phyloP scores from a whole-genome alignment of 768 basidiomycete genomes.

The Trametes cinnabarina region DNA sequence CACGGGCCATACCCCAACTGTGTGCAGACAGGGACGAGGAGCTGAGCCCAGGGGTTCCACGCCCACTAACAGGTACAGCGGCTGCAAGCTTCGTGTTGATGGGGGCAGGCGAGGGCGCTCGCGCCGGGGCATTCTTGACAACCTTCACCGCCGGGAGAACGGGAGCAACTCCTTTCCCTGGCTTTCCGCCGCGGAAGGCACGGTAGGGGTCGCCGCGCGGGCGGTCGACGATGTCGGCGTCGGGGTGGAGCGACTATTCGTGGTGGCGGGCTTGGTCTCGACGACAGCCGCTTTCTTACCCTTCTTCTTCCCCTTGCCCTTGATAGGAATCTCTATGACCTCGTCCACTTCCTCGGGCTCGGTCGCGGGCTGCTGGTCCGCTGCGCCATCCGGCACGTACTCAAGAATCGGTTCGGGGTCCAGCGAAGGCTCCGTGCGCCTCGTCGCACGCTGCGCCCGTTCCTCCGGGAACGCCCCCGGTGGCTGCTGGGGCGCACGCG shows the following conservation, averaged over 20 bases:
- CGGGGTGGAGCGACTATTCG: slow-evolving; percentile 10
- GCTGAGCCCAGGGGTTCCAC: not conserved
- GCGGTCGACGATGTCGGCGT: slow-evolving; percentile 1
- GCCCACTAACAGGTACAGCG: not conserved
- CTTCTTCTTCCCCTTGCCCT: slow-evolving; percentile 15
- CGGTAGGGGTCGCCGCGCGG: not conserved
- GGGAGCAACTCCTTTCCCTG: slow-evolving; percentile 3
- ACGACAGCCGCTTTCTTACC: slow-evolving; percentile 11
- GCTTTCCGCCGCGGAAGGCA: not conserved
- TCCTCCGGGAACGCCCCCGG: slow-evolving; percentile 19
- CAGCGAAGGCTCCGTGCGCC: not conserved
- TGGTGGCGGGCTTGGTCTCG: slow-evolving; percentile 1
- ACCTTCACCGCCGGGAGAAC: not conserved
- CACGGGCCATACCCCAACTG: not conserved
- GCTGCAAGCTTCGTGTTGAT: slow-evolving; percentile 9
- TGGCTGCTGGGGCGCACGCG: not conserved
- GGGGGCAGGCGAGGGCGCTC: slow-evolving; percentile 13
- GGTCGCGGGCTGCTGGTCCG: slow-evolving; percentile 1
- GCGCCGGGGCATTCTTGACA: not conserved
- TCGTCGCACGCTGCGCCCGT: not conserved
- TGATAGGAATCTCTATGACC: slow-evolving; percentile 14
- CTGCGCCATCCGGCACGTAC: not conserved
- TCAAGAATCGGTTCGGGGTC: slow-evolving; percentile 9
- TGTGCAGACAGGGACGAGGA: not conserved
- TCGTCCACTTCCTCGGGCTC: slow-evolving; percentile 18